phyloP scores from a whole-genome alignment of 177 flowering plant species.

The Telopea speciosissima region DNA sequence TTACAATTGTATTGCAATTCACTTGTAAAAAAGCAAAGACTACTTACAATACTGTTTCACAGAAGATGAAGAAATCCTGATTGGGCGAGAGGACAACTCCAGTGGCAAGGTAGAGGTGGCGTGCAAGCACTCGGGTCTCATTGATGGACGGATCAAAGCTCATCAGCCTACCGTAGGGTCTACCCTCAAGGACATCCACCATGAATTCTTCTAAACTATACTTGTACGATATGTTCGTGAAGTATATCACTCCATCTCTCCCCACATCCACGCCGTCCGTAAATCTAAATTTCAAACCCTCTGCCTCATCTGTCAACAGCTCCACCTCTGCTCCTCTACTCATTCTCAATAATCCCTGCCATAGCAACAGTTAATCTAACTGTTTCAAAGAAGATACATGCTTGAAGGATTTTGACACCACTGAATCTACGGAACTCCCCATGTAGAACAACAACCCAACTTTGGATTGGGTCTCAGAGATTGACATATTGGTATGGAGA shows the following conservation, averaged over 20 bases:
- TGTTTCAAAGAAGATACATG: no score
- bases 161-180: slow-evolving; percentile 73
- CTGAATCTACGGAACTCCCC: no score
- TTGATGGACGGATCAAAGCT: slow-evolving; percentile 61
- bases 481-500: no score
- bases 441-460: no score
- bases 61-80: slow-evolving; percentile 51
- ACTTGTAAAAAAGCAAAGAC: no score
- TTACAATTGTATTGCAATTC: no score
- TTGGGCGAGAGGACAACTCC: slow-evolving; percentile 71
- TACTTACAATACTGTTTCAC: slow-evolving; percentile 71
- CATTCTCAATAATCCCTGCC: slow-evolving; percentile 64
- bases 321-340: slow-evolving; percentile 30
- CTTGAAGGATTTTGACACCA: no score
- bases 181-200: slow-evolving; percentile 53
- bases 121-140: slow-evolving; percentile 42
- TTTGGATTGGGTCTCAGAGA: no score
- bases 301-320: slow-evolving; percentile 56
- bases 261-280: slow-evolving; percentile 69
- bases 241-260: slow-evolving; percentile 60
- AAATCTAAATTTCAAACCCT: slow-evolving; percentile 51
- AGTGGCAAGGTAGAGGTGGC: slow-evolving; percentile 73
- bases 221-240: slow-evolving; percentile 77
- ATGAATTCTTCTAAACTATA: slow-evolving; percentile 23
- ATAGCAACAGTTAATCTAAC: no score